These are phyloP conservation scores for Pythium vanterpoolii DNA, from an alignment of 352 stramenopile species.

Conservation along the genomic window DNA sequence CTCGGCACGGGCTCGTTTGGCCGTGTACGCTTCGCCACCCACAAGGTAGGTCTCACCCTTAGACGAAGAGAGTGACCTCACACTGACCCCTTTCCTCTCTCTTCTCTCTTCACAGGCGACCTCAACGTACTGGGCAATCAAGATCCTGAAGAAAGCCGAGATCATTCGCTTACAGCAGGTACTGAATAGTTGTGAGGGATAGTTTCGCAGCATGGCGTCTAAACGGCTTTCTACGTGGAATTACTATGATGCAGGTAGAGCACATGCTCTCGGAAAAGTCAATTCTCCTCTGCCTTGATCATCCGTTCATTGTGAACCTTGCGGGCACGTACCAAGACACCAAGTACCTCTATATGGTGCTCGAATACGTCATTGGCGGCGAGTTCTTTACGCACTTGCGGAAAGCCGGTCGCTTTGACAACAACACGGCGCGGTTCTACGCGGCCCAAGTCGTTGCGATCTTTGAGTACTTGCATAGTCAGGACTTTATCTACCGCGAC, in stretches of 20 bases:
- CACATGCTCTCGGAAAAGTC: constrained; percentile 97
- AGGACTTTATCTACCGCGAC: constrained; percentile 98
- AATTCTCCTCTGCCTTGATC: constrained; percentile 90
- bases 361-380: constrained; percentile 96
- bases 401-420: constrained; percentile 93
- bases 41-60: constrained; percentile 73
- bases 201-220: too few relatives aligned
- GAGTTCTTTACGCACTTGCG: constrained; percentile 97
- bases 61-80: not conserved
- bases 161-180: constrained; percentile 95
- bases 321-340: constrained; percentile 93
- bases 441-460: constrained; percentile 93
- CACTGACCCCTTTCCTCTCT: not conserved
- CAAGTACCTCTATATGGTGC: constrained; percentile 96
- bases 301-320: constrained; percentile 97
- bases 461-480: constrained; percentile 96
- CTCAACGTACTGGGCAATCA: constrained; percentile 94
- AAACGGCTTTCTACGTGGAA: too few relatives aligned
- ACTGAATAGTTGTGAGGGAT: too few relatives aligned
- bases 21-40: constrained; percentile 94
- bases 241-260: constrained; percentile 91
- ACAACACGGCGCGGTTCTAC: constrained; percentile 92
- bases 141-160: constrained; percentile 97
- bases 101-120: constrained; percentile 49
- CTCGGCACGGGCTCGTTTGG: constrained; percentile 97